phyloP scores from a whole-genome alignment of 495 filamentous ascomycete species.

The Penicillium fimorum region DNA sequence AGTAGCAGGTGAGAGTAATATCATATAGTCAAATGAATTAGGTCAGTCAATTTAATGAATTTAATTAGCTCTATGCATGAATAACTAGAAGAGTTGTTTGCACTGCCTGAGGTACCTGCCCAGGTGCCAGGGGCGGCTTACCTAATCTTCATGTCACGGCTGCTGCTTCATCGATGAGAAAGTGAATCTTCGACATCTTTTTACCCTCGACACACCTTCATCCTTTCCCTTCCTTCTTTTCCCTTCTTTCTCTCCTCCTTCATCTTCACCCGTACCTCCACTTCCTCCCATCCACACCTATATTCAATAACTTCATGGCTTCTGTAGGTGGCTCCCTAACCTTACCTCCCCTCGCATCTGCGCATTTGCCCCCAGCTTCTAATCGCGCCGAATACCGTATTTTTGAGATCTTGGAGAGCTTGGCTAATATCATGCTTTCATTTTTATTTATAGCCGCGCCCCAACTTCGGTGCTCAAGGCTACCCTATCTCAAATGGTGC shows the following conservation, averaged over 20 bases:
- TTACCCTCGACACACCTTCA: constrained; percentile 22
- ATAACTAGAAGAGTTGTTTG: not conserved
- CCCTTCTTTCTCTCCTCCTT: constrained; percentile 4
- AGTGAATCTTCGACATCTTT: constrained; percentile 23
- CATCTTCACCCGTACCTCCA: constrained; percentile 5
- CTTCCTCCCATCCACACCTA: constrained; percentile 5
- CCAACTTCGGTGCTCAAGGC: constrained; percentile 49
- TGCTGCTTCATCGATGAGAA: constrained; percentile 25
- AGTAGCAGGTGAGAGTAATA: not conserved
- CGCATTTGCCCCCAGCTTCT: constrained; percentile 14
- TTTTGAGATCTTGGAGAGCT: not conserved
- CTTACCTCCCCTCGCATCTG: constrained; percentile 19
- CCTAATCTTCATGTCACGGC: constrained; percentile 26
- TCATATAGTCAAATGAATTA: not conserved
- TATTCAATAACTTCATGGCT: constrained; percentile 46
- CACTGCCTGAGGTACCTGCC: not conserved
- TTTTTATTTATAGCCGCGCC: constrained; percentile 38
- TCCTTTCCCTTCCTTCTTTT: constrained; percentile 21
- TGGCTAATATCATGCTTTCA: constrained; percentile 10
- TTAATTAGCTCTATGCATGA: not conserved
- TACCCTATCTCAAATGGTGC: constrained; percentile 52
- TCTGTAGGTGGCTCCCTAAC: constrained; percentile 45
- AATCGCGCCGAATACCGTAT: not conserved
- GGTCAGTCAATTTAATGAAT: not conserved
- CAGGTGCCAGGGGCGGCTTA: constrained; percentile 24